Evolutionary conservation across 495 filamentous ascomycete species (phyloP), one percentile per base, ranked within the genome.

Genomic region (Pyrenopolyporus hunteri): DNA sequence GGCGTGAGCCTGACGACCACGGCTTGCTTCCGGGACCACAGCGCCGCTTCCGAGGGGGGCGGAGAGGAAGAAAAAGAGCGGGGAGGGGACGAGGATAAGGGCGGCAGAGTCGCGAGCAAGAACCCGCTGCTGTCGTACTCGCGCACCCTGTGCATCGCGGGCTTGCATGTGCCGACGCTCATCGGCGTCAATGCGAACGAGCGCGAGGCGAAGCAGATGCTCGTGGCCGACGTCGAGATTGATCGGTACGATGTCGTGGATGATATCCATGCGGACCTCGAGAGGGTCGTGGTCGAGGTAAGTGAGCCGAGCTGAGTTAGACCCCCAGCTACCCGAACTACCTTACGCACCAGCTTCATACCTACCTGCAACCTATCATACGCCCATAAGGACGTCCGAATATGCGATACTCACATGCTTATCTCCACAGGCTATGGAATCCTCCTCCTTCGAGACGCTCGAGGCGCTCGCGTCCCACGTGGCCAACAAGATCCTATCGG

Each of bases 151-250:
- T 44, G 59, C 4, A 59, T 82, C 14, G 63, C 76, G 55, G 75
- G 79, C 23, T 58, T 88, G 16, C 73, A 73, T n/a, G 71, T 87
- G 11, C 83, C 85, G 42, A 79, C 80, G 14, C 53, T 89, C 29
- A 75, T 89, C 20, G 86, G 86, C 1, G 74, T 89, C 7, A 87
- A 88, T 59, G 36, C 58, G 1, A 81, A 87, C 63, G 86, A 89
- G 74, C 63, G 85, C 39, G 14, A 51, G 16, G 74, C 72, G 19
- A 86, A 82, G 74, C 86, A 89, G 74, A 74, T 85, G 47, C 73
- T 89, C 0, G 62, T 85, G 4, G 77, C 76, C 0, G 83, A 77
- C 43, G 63, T 87, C 0, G 78, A 78, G 66, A 71, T 89, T 19
- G 85, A 87, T 36, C 63, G 67, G 55, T 70, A 76, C 29, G 53